Percentiles rank a stretch among this genome's conserved stretches.
phyloP scores from a whole-genome alignment of 345 rosid genomes.

The Syzygium oleosum region DNA sequence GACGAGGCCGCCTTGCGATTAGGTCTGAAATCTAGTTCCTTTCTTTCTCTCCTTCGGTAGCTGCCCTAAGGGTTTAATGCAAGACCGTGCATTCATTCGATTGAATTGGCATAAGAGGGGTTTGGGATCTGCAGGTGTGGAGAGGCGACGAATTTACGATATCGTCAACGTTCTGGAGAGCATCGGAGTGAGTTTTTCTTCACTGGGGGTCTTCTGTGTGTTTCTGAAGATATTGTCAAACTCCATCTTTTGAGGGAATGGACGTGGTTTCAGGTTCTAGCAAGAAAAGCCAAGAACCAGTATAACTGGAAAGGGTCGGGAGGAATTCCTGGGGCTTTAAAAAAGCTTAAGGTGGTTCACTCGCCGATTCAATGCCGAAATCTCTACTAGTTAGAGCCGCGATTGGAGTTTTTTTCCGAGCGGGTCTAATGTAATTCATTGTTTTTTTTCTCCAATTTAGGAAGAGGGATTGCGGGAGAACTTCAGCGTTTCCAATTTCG shows the following conservation, averaged over 20 bases:
- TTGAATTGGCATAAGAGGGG: neutral
- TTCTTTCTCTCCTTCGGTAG: neutral
- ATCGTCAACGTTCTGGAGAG: conserved; percentile 86
- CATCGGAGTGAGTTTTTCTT: conserved; percentile 54
- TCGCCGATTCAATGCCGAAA: neutral
- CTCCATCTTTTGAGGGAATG: neutral
- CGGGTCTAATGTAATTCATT: neutral
- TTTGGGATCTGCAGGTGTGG: conserved; percentile 47
- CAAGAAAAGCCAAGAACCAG: conserved; percentile 33
- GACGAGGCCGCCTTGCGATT: conserved; percentile 73
- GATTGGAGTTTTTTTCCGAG: neutral
- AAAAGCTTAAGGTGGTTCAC: conserved; percentile 26
- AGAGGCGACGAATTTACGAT: conserved; percentile 81
- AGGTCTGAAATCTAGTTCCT: conserved; percentile 24
- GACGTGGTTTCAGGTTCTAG: conserved; percentile 39
- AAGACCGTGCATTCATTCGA: neutral
- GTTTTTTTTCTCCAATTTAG: conserved; percentile 5
- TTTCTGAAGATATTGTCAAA: neutral
- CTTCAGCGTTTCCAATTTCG: conserved; percentile 25
- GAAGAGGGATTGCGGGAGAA: conserved; percentile 51
- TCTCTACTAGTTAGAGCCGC: neutral
- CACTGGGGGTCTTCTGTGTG: neutral
- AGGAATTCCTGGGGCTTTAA: conserved; percentile 20
- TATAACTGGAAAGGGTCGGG: conserved; percentile 28
- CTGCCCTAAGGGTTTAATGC: neutral